phyloP scores from a whole-genome alignment of 1,284 basidiomycete species.

The Hortiboletus rubellus region DNA sequence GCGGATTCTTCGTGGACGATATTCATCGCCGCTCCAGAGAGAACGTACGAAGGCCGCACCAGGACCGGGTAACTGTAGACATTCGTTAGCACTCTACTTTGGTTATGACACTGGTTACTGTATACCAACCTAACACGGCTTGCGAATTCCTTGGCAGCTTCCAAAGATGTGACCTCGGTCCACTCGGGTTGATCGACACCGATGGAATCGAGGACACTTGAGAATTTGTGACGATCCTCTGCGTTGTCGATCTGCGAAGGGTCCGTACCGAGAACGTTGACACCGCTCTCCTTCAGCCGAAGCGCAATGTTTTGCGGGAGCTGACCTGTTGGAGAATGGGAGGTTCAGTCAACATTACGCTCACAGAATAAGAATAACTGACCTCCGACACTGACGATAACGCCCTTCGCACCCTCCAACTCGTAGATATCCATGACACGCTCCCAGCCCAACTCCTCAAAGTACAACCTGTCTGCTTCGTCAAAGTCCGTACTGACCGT shows the following conservation, averaged over 20 bases:
- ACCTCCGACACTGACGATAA: constrained; percentile 97
- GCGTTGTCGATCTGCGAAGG: constrained; percentile 95
- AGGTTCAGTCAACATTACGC: background rate
- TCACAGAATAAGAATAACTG: constrained; percentile 24
- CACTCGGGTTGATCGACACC: constrained; percentile 98
- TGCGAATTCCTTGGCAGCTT: constrained; percentile 92
- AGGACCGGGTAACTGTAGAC: constrained; percentile 83
- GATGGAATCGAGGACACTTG: constrained; percentile 90
- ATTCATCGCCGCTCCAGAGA: constrained; percentile 99
- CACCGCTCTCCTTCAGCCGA: constrained; percentile 85
- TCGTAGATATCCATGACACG: constrained; percentile 99
- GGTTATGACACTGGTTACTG: background rate
- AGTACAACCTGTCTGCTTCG: constrained; percentile 98
- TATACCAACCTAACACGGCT: constrained; percentile 67
- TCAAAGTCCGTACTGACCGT: constrained; percentile 99
- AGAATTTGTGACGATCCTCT: constrained; percentile 99
- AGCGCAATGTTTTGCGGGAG: constrained; percentile 98
- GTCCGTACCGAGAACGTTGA: constrained; percentile 96
- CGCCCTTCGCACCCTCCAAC: constrained; percentile 88
- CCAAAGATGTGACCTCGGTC: constrained; percentile 88
- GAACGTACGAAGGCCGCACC: constrained; percentile 95
- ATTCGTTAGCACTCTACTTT: constrained; percentile 15
- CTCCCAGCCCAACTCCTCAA: constrained; percentile 97
- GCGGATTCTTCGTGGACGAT: constrained; percentile 92
- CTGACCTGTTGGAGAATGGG: constrained; percentile 61